Evolutionary conservation across 306 rosid genomes (phyloP), one percentile per base, ranked within the genome.

Genomic region (Cicer arietinum): DNA sequence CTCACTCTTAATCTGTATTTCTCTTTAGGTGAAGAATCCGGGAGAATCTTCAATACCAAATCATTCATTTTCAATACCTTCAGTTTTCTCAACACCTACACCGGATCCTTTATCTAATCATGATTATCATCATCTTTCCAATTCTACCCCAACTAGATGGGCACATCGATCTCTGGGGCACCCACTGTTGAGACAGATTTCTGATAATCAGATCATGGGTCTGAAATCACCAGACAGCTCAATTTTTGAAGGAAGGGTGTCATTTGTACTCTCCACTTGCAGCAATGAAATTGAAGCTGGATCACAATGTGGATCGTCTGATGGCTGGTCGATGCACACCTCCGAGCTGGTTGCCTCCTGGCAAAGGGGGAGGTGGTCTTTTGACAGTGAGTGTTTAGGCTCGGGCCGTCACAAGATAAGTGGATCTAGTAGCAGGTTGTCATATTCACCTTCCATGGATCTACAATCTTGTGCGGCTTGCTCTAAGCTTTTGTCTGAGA

Each of bases 251-350:
- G 98, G 92, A 69, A 89, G 96, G 79, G 87, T 84, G 57, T 89
- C 91, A 51, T 87, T 89, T 77, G 91, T 90, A 68, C 87, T 89
- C 70, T 90, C 98, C 14, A 74, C 89, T 71, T 85, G 91, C 86
- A 91, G 97, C 87, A 91, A 93, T 42, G 97, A 93, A 75, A 80
- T 89, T 35, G 88, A 85, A 54, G 79, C 87, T 43, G 90, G 90
- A 58, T 93, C 97, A 58, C 91, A 86, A 46, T 87, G 87, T 3
- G 97, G 92, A 14, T 93, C 97, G 10, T 93, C 98, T 40, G 98
- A 93, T 79, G 93, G 97, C 65, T 93, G 97, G 98, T 93, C 98
- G 65, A 85, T 91, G 90, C 94, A 86, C 74, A 89, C 97, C 77
- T 91, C 98, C 16, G 98, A 93, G 88, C 91, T 93, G 30, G 92